These are phyloP conservation scores for Camelina neglecta DNA, from an alignment of 345 rosid genomes.

Conservation along the genomic window DNA sequence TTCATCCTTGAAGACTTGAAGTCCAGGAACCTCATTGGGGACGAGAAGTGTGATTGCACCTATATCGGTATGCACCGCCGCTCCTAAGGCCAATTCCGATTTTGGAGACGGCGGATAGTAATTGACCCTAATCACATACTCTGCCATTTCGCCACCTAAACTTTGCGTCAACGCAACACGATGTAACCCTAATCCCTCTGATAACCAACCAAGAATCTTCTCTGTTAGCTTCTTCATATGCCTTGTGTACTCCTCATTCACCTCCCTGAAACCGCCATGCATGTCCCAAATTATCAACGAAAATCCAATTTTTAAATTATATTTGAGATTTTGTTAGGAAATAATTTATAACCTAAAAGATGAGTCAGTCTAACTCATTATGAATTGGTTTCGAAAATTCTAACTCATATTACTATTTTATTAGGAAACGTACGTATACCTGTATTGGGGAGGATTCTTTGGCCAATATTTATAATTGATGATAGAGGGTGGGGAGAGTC, in stretches of 20 bases:
- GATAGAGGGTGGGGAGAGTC: not conserved
- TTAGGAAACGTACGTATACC: not conserved
- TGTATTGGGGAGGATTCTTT: slow-evolving; percentile 1
- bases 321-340: not conserved
- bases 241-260: not conserved
- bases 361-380: not conserved
- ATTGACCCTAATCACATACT: not conserved
- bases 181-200: not conserved
- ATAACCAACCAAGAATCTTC: not conserved
- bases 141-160: not conserved
- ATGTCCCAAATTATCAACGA: not conserved
- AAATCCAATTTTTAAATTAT: too few relatives aligned
- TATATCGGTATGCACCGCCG: not conserved
- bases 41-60: not conserved
- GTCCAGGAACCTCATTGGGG: not conserved
- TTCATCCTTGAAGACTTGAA: slow-evolving; percentile 1
- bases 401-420: not conserved
- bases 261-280: not conserved
- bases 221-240: not conserved
- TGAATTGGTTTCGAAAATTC: not conserved
- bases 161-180: not conserved
- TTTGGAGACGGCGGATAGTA: not conserved
- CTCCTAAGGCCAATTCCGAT: not conserved
- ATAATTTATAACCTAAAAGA: not conserved
- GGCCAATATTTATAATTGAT: not conserved